Percentiles rank a stretch among this genome's conserved stretches.
Conservation (phyloP, 352 stramenopile genomes). For the Globisporangium mamillatum region DNA sequence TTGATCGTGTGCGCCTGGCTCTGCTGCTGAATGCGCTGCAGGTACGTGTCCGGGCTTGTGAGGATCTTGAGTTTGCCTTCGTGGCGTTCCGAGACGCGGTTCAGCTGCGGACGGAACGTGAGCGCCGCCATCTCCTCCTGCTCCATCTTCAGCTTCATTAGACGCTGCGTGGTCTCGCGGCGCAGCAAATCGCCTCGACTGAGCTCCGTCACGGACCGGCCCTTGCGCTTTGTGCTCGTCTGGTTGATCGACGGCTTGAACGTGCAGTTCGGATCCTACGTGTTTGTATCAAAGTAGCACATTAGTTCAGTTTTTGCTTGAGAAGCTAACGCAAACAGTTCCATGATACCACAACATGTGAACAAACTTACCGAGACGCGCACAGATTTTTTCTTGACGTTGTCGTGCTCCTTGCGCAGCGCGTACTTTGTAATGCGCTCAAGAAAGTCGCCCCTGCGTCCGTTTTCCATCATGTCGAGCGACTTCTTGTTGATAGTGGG, state of each 20-base stretch:
- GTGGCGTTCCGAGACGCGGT: slow-evolving; percentile 54
- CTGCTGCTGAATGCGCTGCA: slow-evolving; percentile 80
- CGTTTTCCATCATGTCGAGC: slow-evolving; percentile 75
- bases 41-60: slow-evolving; percentile 73
- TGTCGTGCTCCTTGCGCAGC: slow-evolving; percentile 75
- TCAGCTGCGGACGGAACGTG: slow-evolving; percentile 79
- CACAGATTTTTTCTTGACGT: slow-evolving; percentile 72
- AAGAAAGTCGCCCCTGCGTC: slow-evolving; percentile 77
- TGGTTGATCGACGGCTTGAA: slow-evolving; percentile 85
- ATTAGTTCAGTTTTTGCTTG: background rate
- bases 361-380: slow-evolving; percentile 41
- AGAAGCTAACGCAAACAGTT: too few relatives aligned
- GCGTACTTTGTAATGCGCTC: slow-evolving; percentile 76
- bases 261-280: slow-evolving; percentile 76
- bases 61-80: slow-evolving; percentile 82
- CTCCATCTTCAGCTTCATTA: slow-evolving; percentile 89
- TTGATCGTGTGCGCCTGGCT: slow-evolving; percentile 69
- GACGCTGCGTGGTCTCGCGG: slow-evolving; percentile 66
- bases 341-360: too few relatives aligned
- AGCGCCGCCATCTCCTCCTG: slow-evolving; percentile 81
- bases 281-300: background rate
- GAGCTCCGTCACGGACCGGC: slow-evolving; percentile 73
- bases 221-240: slow-evolving; percentile 54
- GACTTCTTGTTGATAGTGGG: slow-evolving; percentile 84
- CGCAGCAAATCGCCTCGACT: slow-evolving; percentile 74